Base-by-base conservation (phyloP, 2,329 filamentous ascomycete genomes). In the Claviceps pusilla region DNA sequence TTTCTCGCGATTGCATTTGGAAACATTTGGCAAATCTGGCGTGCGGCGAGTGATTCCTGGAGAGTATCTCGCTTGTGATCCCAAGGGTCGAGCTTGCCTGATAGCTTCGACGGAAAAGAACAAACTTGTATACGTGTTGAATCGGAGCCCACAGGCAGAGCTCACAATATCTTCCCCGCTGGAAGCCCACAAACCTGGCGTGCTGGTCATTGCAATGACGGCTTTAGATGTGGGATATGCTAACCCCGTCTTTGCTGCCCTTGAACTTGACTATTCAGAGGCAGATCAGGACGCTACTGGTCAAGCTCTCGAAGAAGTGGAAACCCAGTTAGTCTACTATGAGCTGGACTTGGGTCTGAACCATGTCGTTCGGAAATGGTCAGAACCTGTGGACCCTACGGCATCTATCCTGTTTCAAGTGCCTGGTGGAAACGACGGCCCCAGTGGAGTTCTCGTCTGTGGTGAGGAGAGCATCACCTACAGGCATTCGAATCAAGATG, bases 21-120 rank as follows among this genome's bases (percentile, higher is more conserved):
- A 99, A 73, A 99, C 94, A 0, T 99, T 95, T 68, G 93, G 93
- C 61, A 98, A 98, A 71, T 97, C 93, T 7, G 94, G 93, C 42
- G 81, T 97, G 53, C 84, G 94, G 55, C 84, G 93, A 63, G 91
- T 97, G 42, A 82, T 98, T 48, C 93, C 94, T 2, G 93, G 94
- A 57, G 89, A 99, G 69, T 98, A 96, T 65, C 79, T 99, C 33
- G 93, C 91, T 7, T 88, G 89, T 52, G 93, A 99, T 65, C 93
- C 93, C 33, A 95, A 95, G 70, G 93, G 93, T 54, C 83, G 93
- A 73, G 94, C 94, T 54, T 95, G 91, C 66, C 78, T 99, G 66
- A 87, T 97, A 57, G 89, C 93, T 10, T 91, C 90, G 5, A 79
- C 91, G 54, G 94, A 99, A 73, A 98, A 98, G 79, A 98, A 97